Evolutionary conservation across 305 asterid genomes (phyloP), one percentile per base, ranked within the genome.

Genomic region (Solanum hybrid): DNA sequence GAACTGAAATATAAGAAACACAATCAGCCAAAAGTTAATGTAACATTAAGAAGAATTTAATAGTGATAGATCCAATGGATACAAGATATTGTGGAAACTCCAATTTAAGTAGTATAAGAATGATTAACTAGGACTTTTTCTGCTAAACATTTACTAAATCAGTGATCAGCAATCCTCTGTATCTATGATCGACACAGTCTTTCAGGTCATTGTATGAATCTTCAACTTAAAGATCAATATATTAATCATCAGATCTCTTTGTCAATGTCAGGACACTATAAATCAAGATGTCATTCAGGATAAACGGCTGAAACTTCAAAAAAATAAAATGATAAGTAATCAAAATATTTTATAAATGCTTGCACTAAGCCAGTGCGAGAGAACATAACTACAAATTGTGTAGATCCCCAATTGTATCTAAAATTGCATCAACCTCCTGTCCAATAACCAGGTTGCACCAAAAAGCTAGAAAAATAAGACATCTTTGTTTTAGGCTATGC

Each of bases 1-100:
- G 95, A 93, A 91, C 99, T 96, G 98, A 96, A 93, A 92, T 89
- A 90, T 81, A 36, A 90, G 85, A 89, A 92, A 90, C 77, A 51
- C 85, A 92, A 92, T 92, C 89, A 94, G 92, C 76, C 83, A 81
- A 90, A 89, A 26, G 91, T 90, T 90, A 7, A 82, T 79, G 81
- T 33, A 37, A 27, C 72, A 12, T 37, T 39, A 90, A 45, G 20
- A 80, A 79, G 36, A 31, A 79, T 14, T 61, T 89, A 68, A 87
- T 81, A 82, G 26, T 26, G 51, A 24, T 73, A 89, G 87, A 34
- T 34, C 79, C 89, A 75, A 37, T 6, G 79, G 84, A 27, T 39
- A 37, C 22, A 88, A 86, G 38, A 45, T 77, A 90, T 89, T 32
- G 72, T 17, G 45, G 45, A 73, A 88, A 75, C 85, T 75, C 31